A percentile compares a stretch with the other conserved stretches of the same genome.
These are phyloP conservation scores for Coemansia erecta DNA, from an alignment of 192 early-diverging fungal species.

Conservation along the genomic window DNA sequence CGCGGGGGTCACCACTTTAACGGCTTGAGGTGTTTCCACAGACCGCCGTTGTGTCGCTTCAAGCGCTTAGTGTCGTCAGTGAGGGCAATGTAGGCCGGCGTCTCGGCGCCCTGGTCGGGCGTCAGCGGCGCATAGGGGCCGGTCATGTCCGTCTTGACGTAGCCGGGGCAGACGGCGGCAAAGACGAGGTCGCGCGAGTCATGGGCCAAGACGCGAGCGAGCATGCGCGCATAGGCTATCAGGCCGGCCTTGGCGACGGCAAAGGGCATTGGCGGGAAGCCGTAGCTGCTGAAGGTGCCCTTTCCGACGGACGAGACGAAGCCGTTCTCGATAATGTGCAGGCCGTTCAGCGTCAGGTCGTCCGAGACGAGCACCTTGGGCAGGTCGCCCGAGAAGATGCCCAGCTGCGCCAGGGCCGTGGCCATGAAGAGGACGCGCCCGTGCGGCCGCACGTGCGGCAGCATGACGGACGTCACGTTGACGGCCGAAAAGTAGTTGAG, in stretches of 20 bases:
- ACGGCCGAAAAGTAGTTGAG: conserved; percentile 49
- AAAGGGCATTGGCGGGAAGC: conserved; percentile 52
- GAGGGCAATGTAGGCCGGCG: conserved; percentile 43
- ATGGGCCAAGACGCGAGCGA: conserved; percentile 18
- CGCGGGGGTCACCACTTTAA: conserved; percentile 31
- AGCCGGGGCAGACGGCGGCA: conserved; percentile 51
- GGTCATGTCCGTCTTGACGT: conserved; percentile 42
- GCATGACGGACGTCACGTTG: conserved; percentile 24
- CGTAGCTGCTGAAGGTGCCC: conserved; percentile 36
- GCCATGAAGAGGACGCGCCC: conserved; percentile 44
- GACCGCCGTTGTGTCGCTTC: conserved; percentile 35
- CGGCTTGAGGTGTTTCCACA: conserved; percentile 46
- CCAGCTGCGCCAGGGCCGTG: conserved; percentile 48
- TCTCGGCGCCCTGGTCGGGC: conserved; percentile 47
- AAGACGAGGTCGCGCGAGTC: conserved; percentile 38
- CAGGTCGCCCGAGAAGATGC: conserved; percentile 50
- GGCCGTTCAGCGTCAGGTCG: conserved; percentile 26
- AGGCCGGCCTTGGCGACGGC: conserved; percentile 50
- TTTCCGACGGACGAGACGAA: conserved; percentile 47
- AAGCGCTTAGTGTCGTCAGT: conserved; percentile 32
- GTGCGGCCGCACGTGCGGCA: conserved; percentile 33
- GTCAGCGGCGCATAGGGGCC: conserved; percentile 43
- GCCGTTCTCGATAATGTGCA: conserved; percentile 49
- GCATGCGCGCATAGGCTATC: conserved; percentile 44
- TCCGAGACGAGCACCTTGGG: conserved; percentile 42